Evolutionary conservation across 768 basidiomycete genomes (phyloP).

Genomic region (Calocybe cyanea): DNA sequence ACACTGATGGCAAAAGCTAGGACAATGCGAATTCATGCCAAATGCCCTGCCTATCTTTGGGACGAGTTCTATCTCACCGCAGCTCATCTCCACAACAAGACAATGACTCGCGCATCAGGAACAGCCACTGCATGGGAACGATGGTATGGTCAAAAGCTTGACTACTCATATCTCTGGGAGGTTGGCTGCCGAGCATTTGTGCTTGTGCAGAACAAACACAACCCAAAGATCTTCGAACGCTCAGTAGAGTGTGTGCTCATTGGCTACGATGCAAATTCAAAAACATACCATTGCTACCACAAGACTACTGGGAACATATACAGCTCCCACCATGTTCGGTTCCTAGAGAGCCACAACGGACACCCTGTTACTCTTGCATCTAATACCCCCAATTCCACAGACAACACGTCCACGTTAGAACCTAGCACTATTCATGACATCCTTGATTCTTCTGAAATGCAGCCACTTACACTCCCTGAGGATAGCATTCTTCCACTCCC

Average conservation of each 20-base stretch:
- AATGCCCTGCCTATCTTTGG: slow-evolving; percentile 22
- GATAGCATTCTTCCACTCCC: too few species aligned
- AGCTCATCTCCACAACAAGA: slow-evolving; percentile 4
- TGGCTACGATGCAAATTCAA: slow-evolving; percentile 29
- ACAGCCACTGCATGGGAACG: slow-evolving; percentile 18
- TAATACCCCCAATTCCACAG: too few species aligned
- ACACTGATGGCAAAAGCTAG: slow-evolving; percentile 24
- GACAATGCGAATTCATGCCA: slow-evolving; percentile 21
- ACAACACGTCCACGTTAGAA: too few species aligned
- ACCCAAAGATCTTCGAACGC: slow-evolving; percentile 19
- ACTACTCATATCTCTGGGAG: slow-evolving; percentile 24
- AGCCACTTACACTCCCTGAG: too few species aligned
- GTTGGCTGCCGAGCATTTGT: slow-evolving; percentile 31
- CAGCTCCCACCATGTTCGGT: slow-evolving; percentile 19
- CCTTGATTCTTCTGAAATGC: too few species aligned
- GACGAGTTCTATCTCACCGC: slow-evolving; percentile 25
- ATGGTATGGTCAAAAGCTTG: slow-evolving; percentile 16
- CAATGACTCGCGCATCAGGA: neutral
- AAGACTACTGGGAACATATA: slow-evolving; percentile 9
- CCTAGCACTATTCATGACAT: too few species aligned
- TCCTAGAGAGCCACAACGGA: slow-evolving; percentile 20
- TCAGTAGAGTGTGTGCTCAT: slow-evolving; percentile 33
- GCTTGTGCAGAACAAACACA: slow-evolving; percentile 26
- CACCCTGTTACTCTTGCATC: neutral
- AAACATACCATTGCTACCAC: slow-evolving; percentile 30